Percentiles rank a stretch among this genome's conserved stretches.
Conservation (phyloP, 352 stramenopile genomes). For the Plasmopara muralis region DNA sequence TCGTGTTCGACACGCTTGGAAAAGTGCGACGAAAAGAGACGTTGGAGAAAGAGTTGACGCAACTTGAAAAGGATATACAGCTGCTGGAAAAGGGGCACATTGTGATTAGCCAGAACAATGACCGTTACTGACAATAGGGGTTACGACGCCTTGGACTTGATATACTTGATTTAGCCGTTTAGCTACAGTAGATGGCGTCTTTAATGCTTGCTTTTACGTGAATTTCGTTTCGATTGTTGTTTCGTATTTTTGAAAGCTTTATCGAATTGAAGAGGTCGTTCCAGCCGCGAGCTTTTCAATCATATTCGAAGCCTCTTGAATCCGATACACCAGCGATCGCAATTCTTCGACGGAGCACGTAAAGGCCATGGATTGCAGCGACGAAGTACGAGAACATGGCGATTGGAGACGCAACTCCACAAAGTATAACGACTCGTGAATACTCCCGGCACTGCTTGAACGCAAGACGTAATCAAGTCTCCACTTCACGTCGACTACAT, state of each 20-base stretch:
- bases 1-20: slow-evolving; percentile 88
- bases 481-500: slow-evolving; percentile 67
- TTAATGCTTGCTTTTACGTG: no score
- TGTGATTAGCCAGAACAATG: slow-evolving; percentile 40
- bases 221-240: no score
- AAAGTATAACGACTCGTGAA: slow-evolving; percentile 55
- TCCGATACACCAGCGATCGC: slow-evolving; percentile 57
- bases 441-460: slow-evolving; percentile 43
- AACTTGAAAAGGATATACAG: slow-evolving; percentile 91
- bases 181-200: no score
- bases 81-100: slow-evolving; percentile 72
- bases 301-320: slow-evolving; percentile 56
- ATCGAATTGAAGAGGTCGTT: slow-evolving; percentile 10
- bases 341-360: slow-evolving; percentile 65
- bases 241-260: background rate
- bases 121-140: background rate
- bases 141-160: no score
- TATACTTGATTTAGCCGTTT: no score
- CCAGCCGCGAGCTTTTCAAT: slow-evolving; percentile 48
- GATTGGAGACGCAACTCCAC: slow-evolving; percentile 59
- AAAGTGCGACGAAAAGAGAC: slow-evolving; percentile 91
- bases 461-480: slow-evolving; percentile 64
- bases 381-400: slow-evolving; percentile 17
- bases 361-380: slow-evolving; percentile 38
- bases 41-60: slow-evolving; percentile 87